Evolutionary conservation across 2,329 filamentous ascomycete species (phyloP), one percentile per base, ranked within the genome.

Genomic region (Fusarium ambrosium): DNA sequence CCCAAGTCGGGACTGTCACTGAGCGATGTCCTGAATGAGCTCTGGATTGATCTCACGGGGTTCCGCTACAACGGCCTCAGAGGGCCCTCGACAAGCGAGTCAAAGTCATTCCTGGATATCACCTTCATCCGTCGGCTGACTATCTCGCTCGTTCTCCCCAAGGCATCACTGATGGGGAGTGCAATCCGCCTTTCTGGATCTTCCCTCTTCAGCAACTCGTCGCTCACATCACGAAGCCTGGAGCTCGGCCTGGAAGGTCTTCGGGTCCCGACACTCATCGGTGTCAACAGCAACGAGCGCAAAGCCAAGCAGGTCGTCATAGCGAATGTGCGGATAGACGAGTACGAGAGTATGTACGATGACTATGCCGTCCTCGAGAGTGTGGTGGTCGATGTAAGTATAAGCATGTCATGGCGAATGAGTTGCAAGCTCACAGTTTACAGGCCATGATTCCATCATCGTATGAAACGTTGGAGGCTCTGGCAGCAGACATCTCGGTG

Each of bases 221-320:
- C 66, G 2, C 66, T 80, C 61, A 74, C 73, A 4, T 75, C 75
- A 32, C 80, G 81, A 22, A 81, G 79, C 14, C 32, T 80, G 65
- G 79, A 43, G 32, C 80, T 93, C 55, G 85, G 85, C 41, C 80
- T 94, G 10, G 86, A 87, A 56, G 87, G 88, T 22, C 80, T 95
- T 61, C 87, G 87, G 41, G 86, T 94, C 11, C 92, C 93, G 29
- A 91, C 90, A 36, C 81, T 95, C 60, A 89, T 95, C 56, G 93
- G 93, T 1, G 89, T 95, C 32, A 95, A 95, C 77, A 81, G 85
- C 24, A 93, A 95, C 77, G 93, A 95, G 86, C 85, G 93, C 71
- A 73, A 83, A 39, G 88, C 86, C 4, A 93, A 90, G 82, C 93
- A 95, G 83, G 87, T 92, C 62, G 87, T 94, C 2, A 83, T 92